A percentile compares a stretch with the other conserved stretches of the same genome.
Evolutionary conservation across 768 basidiomycete genomes (phyloP).

Genomic region (Holtermanniella nyarrowii): DNA sequence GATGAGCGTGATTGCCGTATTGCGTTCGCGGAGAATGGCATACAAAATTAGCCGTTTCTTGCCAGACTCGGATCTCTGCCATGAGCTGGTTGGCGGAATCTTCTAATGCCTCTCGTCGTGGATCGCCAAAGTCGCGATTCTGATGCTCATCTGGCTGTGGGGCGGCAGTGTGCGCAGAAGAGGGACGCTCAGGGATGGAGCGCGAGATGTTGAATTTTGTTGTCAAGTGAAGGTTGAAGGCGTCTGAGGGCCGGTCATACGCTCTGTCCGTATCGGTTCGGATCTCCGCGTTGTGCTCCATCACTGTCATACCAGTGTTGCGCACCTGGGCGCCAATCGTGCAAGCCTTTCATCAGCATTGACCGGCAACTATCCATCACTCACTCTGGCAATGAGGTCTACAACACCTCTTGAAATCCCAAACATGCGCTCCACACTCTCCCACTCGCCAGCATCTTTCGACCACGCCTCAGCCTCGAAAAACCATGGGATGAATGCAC

Average conservation of each 20-base stretch:
- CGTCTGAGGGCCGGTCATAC: background rate
- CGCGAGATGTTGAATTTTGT: background rate
- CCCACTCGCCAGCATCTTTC: conserved; percentile 22
- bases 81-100: conserved; percentile 12
- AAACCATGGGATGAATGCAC: conserved; percentile 27
- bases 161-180: background rate
- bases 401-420: conserved; percentile 30
- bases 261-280: background rate
- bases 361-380: background rate
- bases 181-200: background rate
- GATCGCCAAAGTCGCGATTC: background rate
- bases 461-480: conserved; percentile 26
- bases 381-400: conserved; percentile 24
- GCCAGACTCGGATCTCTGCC: conserved; percentile 23
- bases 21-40: conserved; percentile 22
- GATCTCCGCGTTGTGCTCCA: background rate
- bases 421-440: conserved; percentile 31
- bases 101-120: background rate
- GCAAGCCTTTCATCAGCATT: background rate
- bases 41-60: conserved; percentile 21
- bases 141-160: background rate
- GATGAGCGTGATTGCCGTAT: conserved; percentile 28
- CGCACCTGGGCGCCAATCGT: background rate
- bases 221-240: background rate
- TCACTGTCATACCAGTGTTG: background rate